Evolutionary conservation across 257 asterid genomes (phyloP).

Genomic region (Solanum dulcamara): DNA sequence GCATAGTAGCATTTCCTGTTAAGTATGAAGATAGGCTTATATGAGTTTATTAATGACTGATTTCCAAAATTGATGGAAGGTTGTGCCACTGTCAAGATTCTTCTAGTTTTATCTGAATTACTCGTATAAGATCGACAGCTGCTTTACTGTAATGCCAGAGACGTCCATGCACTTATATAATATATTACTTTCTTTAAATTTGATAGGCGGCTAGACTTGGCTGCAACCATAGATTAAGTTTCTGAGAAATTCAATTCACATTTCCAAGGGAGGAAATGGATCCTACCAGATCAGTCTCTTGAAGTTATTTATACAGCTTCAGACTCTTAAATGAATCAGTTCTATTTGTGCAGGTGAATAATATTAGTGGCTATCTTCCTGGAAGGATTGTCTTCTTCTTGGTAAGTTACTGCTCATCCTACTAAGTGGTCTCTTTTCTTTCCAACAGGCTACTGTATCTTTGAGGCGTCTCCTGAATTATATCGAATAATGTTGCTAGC

Average conservation of each 20-base stretch:
- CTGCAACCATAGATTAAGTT: neutral
- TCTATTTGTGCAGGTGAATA: constrained; percentile 61
- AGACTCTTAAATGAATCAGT: neutral
- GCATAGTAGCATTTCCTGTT: neutral
- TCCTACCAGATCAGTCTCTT: neutral
- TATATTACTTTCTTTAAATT: neutral
- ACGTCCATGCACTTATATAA: neutral
- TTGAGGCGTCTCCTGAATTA: neutral
- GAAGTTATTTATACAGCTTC: neutral
- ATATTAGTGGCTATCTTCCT: constrained; percentile 97
- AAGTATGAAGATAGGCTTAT: neutral
- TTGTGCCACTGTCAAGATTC: neutral
- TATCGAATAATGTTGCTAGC: neutral
- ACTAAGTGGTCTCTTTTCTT: neutral
- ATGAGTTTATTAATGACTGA: neutral
- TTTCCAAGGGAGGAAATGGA: neutral
- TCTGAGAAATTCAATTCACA: neutral
- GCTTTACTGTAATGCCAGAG: neutral
- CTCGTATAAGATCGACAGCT: neutral
- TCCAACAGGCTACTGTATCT: neutral
- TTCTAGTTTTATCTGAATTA: neutral
- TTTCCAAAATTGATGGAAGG: neutral
- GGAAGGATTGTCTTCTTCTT: constrained; percentile 96
- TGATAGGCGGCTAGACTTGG: neutral
- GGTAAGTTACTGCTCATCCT: constrained; percentile 41